Percentiles rank a stretch among this genome's conserved stretches.
Conservation (phyloP, 371 early-diverging fungal species). For the Polyrhizophydium stewartii region DNA sequence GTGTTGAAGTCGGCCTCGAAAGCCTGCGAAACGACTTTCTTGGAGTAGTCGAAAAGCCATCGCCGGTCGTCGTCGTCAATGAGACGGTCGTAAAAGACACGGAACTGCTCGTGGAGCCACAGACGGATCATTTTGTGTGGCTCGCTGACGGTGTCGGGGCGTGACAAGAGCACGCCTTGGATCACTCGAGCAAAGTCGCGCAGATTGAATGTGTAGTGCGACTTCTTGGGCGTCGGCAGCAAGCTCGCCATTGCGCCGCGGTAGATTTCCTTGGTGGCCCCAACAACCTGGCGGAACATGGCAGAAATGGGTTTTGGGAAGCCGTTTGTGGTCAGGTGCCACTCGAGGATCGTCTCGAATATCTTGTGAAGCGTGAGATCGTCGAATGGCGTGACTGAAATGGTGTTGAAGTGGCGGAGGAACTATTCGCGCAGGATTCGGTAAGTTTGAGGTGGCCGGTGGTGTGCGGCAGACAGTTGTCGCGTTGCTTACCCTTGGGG, state of each 20-base stretch:
- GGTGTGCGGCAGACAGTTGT: not conserved
- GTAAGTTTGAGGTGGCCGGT: not conserved
- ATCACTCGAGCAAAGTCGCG: slow-evolving; percentile 49
- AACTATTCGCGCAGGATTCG: slow-evolving; percentile 20
- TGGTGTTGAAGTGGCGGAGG: slow-evolving; percentile 45
- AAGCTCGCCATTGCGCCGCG: slow-evolving; percentile 39
- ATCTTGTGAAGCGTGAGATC: slow-evolving; percentile 40
- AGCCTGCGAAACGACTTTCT: slow-evolving; percentile 22
- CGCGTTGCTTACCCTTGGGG: slow-evolving; percentile 28
- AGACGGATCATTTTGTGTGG: slow-evolving; percentile 37
- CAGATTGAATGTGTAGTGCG: slow-evolving; percentile 50
- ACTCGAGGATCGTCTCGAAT: slow-evolving; percentile 44
- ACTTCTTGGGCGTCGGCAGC: slow-evolving; percentile 48
- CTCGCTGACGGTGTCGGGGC: slow-evolving; percentile 27
- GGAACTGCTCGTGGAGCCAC: slow-evolving; percentile 49
- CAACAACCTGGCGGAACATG: slow-evolving; percentile 29
- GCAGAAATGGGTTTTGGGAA: slow-evolving; percentile 24
- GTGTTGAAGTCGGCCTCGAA: slow-evolving; percentile 37
- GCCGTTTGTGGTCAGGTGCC: slow-evolving; percentile 42
- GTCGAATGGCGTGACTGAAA: slow-evolving; percentile 42
- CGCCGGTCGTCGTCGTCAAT: slow-evolving; percentile 47
- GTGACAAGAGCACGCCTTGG: slow-evolving; percentile 41
- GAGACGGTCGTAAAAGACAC: slow-evolving; percentile 49
- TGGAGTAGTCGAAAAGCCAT: slow-evolving; percentile 37
- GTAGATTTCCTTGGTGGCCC: slow-evolving; percentile 43